Base-by-base conservation (phyloP, 768 basidiomycete species). In the Amanita phalloides region DNA sequence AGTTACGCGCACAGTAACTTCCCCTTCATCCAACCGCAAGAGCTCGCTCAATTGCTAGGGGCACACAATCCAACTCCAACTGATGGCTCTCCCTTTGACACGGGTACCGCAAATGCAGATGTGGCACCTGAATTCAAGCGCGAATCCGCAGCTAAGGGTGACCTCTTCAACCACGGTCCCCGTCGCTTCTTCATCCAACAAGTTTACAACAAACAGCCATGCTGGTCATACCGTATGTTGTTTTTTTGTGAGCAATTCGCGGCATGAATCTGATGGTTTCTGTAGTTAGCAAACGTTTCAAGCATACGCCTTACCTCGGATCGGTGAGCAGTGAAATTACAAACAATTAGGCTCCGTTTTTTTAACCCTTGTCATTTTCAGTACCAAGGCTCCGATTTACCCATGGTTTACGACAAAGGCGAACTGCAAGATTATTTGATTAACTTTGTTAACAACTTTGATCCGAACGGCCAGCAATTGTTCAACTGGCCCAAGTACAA, bases 1-100 rank as follows among this genome's bases (percentile, higher is more conserved):
- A 9, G 9, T 8, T 32, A 33, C 6, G 33, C 33, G 0, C 33
- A 33, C 13, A 33, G 17, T 33, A 13, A 35, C 47, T 50, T 39
- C 14, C 37, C 49, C n/a, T 13, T 23, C 21, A 28, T 43, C 41
- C 23, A 17, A 13, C 26, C 28, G 14, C 7, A 8, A 14, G 49
- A 39, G 30, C 36, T n/a, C 3, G 17, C 17, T 7, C n/a, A 13
- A 21, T 20, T 50, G 3, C 36, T 38, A 1, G 20, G 37, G 9
- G 25, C 37, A 21, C 77, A 77, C 53, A 70, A 77, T 0, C 51
- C 58, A 0, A 68, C 74, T 45, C 58, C 68, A 1, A 60, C 63
- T 0, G 56, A 69, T 45, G 81, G 80, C 13, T 80, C 78, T 0
- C 80, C 80, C 0, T 82, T 74, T 55, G 67, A 67, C 48, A 81